Base-by-base conservation (phyloP, 768 basidiomycete genomes). In the Suillus spraguei region DNA sequence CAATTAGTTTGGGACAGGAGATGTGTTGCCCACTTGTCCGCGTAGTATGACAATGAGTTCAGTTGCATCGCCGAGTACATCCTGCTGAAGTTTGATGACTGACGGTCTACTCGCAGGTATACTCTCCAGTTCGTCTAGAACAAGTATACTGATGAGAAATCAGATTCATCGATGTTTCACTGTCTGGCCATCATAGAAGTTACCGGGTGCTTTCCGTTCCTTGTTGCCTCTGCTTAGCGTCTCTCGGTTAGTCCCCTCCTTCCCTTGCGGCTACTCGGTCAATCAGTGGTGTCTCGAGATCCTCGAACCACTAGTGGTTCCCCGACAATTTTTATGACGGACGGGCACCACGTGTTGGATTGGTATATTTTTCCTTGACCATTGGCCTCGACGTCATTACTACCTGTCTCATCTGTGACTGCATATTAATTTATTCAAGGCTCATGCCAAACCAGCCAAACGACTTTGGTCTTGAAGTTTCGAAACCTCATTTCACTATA, bases 131-230 rank as follows among this genome's bases (percentile, higher is more conserved):
- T 44, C 10, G 28, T n/a, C 8, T 3, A 4, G 33, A 16, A 24
- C 5, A 8, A 13, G n/a, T n/a, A n/a, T n/a, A n/a, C n/a, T n/a
- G n/a, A n/a, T n/a, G 5, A 11, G 33, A 36, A 42, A 14, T 32
- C 50, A 82, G 81, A 70, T 82, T 38, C 74, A 78, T 60, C 78
- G 79, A n/a, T 78, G 76, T 63, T 76, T 64, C 41, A 67, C 77
- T 35, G 66, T 82, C 20, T 80, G 77, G 71, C 61, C n/a, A n/a
- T n/a, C n/a, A n/a, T n/a, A n/a, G n/a, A n/a, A n/a, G n/a, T n/a
- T n/a, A n/a, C 50, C 61, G 63, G 28, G 58, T 71, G 1, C 42
- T 72, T 20, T 0, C 71, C 1, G n/a, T 69, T 6, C 73, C 74
- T 2, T 60, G 13, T 1, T 54, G 71, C 32, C 3, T 74, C 35